Evolutionary conservation across 2,329 filamentous ascomycete genomes (phyloP).

Genomic region (Cadophora luteo-olivacea): DNA sequence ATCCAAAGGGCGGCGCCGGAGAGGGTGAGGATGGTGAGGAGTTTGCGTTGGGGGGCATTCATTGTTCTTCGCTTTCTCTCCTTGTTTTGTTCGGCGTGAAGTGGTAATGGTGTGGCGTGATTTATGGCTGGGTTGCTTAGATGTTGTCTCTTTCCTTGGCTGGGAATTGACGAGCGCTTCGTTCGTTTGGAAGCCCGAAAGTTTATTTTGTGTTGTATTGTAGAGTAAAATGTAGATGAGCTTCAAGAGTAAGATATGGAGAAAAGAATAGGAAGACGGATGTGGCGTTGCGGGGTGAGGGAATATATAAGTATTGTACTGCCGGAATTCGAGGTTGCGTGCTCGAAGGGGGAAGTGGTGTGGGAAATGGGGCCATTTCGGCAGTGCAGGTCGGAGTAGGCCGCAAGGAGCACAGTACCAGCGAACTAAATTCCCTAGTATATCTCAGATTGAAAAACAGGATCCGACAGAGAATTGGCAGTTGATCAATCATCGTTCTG

Average conservation of each 20-base stretch:
- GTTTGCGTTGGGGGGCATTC: constrained; percentile 5
- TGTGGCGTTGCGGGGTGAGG: constrained; percentile 15
- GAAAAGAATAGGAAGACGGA: background rate
- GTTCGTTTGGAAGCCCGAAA: background rate
- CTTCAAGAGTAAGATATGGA: background rate
- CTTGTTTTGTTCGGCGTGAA: background rate
- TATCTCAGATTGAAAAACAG: too few relatives aligned
- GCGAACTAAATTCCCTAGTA: too few relatives aligned
- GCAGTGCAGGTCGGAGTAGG: background rate
- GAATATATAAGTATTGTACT: background rate
- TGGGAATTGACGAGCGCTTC: background rate
- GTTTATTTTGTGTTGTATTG: background rate
- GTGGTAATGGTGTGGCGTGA: background rate
- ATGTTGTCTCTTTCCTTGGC: background rate
- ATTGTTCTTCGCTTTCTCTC: background rate
- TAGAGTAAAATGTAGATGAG: background rate
- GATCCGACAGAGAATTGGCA: too few relatives aligned
- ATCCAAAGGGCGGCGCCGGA: constrained; percentile 2
- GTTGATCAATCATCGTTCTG: too few relatives aligned
- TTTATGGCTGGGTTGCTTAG: background rate
- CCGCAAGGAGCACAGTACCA: too few relatives aligned
- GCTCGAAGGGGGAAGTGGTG: constrained; percentile 12
- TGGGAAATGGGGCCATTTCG: constrained; percentile 17
- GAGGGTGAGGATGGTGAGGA: background rate
- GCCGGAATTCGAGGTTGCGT: constrained; percentile 6